Base-by-base conservation (phyloP, 2,329 filamentous ascomycete genomes). In the Fusarium camptoceras region DNA sequence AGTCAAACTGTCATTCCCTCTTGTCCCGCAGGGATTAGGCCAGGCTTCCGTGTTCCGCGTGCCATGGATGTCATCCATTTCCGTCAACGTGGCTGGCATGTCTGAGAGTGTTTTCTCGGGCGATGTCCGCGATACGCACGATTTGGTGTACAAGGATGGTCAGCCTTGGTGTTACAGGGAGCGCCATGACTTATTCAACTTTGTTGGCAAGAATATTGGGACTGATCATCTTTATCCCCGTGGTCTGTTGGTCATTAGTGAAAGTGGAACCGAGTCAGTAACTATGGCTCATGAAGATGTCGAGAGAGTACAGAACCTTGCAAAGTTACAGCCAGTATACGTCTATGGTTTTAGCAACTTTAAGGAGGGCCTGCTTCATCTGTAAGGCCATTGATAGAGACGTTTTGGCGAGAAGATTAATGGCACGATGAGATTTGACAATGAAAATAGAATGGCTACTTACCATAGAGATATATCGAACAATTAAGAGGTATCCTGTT, bases 1-100 rank as follows among this genome's bases (percentile, higher is more conserved):
- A 8, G 53, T 55, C 53, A 55, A 55, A 30, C 53, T 55, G 22
- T 55, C 53, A 1, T 55, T 55, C 42, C 53, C 53, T 39, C 53
- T 55, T 39, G 53, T 55, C 10, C 53, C 53, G 22, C 53, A 55
- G 42, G 53, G 53, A 39, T 22, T 28, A 8, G 11, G 42, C 8
- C 30, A 39, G 30, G 53, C 42, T 39, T 55, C 53, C 53, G 53
- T 55, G 24, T 55, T 55, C 53, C 53, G 42, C n/a, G 53, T 55
- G 12, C 53, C 53, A 10, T 55, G 53, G 53, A 55, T 55, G 53
- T 55, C 53, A 55, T 48, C 53, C n/a, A 55, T 55, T 28, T 55
- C 53, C n/a, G 53, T 55, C n/a, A 55, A 48, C 42, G 30, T 39
- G 53, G 42, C 28, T 55, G 53, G 53, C 20, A 18, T 39, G 24